Evolutionary conservation across 1,284 basidiomycete genomes (phyloP).

Genomic region (Mrakiaceae sp.): DNA sequence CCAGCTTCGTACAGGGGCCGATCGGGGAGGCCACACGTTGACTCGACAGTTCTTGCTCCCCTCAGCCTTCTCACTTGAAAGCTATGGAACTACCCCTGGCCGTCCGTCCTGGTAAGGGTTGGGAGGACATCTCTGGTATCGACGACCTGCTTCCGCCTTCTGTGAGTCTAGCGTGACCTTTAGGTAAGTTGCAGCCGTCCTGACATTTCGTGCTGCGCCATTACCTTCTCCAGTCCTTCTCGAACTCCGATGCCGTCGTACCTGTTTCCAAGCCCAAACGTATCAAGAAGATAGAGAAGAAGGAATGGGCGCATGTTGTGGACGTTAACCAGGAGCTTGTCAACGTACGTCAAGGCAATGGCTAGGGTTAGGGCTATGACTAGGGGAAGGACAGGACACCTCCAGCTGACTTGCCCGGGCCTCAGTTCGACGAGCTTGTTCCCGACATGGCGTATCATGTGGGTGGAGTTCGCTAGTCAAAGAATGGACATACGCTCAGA

Average conservation of each 20-base stretch:
- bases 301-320: constrained; percentile 96
- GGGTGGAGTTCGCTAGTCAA: constrained; percentile 4
- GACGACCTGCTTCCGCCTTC: constrained; percentile 69
- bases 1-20: constrained; percentile 22
- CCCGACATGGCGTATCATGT: constrained; percentile 35
- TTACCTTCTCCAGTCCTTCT: constrained; percentile 13
- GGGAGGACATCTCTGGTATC: constrained; percentile 42
- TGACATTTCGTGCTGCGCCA: not conserved
- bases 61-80: too few relatives aligned
- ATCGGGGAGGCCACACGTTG: too few relatives aligned
- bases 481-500: not conserved
- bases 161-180: constrained; percentile 38
- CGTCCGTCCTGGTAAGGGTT: constrained; percentile 4
- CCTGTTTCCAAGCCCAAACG: constrained; percentile 20
- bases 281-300: constrained; percentile 45
- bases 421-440: constrained; percentile 36
- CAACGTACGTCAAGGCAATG: constrained; percentile 52
- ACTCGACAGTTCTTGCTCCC: too few relatives aligned
- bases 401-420: not conserved
- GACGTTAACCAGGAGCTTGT: constrained; percentile 80
- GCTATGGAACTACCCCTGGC: too few relatives aligned
- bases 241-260: constrained; percentile 27
- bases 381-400: not conserved
- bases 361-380: not conserved
- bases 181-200: not conserved